These are phyloP conservation scores for Rosa lucieae DNA, from an alignment of 306 rosid genomes.

Conservation along the genomic window DNA sequence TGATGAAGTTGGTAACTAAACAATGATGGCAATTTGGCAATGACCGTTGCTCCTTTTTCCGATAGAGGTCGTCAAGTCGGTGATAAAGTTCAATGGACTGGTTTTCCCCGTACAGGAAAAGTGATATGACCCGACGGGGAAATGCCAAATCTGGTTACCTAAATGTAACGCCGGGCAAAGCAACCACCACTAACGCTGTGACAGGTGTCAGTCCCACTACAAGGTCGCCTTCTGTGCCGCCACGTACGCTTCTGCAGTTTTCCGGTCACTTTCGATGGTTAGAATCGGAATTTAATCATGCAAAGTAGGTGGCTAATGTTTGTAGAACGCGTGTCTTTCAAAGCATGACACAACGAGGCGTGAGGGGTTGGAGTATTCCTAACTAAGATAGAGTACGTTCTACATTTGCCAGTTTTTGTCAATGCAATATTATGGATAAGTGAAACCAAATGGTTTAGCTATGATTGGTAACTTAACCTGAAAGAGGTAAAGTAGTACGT, in stretches of 20 bases:
- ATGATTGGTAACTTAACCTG: neutral
- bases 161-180: neutral
- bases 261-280: neutral
- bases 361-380: neutral
- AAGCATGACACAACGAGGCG: neutral
- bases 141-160: neutral
- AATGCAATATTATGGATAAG: neutral
- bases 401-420: neutral
- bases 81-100: neutral
- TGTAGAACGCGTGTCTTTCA: neutral
- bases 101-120: neutral
- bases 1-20: neutral
- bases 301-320: neutral
- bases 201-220: neutral
- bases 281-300: neutral
- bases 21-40: neutral
- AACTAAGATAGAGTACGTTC: neutral
- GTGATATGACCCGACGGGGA: neutral
- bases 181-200: neutral
- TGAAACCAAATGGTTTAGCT: neutral
- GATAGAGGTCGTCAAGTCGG: neutral
- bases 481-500: neutral
- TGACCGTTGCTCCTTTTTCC: neutral
- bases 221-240: neutral
- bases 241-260: slow-evolving; percentile 5